Evolutionary conservation across 2,329 filamentous ascomycete species (phyloP), one percentile per base, ranked within the genome.

Genomic region (Phaeophleospora eucalypticola): DNA sequence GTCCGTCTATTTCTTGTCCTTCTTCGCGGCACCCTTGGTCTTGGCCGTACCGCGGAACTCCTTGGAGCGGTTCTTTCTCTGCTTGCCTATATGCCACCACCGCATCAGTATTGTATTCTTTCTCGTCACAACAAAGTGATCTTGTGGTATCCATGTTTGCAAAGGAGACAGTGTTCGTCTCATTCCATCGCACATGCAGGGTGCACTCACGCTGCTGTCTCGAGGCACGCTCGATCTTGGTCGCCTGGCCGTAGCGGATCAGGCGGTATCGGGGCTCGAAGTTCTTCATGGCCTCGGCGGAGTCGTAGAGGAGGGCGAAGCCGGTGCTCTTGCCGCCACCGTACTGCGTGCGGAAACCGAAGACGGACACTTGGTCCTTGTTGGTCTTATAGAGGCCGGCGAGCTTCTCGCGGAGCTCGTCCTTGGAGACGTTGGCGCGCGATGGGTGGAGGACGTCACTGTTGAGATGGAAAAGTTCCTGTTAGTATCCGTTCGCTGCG

Each of bases 61-160:
- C 89, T 98, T 97, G 78, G 87, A 84, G 76, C 91, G 84, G 88
- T 98, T 98, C 89, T 98, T 98, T 81, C 93, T 87, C 81, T 97
- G 93, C 83, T 98, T 98, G 86, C 91, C 91, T 97, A 77, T 80
- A 34, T 43, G 64, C 48, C 46, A 49, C 40, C 33, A 34, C 33
- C 19, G 41, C 46, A 54, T 58, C 45, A 58, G 53, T 47, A 45
- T 55, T 29, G 53, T 47, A 45, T 55, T 29, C 39, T 40, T 18
- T 42, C 32, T 37, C 12, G 17, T 38, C 20, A 18, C 38, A 40
- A 44, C 21, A 48, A 42, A 24, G 16, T 19, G 15, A 24, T 42
- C 17, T 38, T 36, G 35, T 37, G 34, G 42, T 34, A 21, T 46
- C 24, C 20, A 46, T 43, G 29, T 9, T 29, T 12, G 24, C 24